A percentile compares a stretch with the other conserved stretches of the same genome.
These are phyloP conservation scores for Termitomyces bulborhizus DNA, from an alignment of 768 basidiomycete genomes.

Conservation along the genomic window DNA sequence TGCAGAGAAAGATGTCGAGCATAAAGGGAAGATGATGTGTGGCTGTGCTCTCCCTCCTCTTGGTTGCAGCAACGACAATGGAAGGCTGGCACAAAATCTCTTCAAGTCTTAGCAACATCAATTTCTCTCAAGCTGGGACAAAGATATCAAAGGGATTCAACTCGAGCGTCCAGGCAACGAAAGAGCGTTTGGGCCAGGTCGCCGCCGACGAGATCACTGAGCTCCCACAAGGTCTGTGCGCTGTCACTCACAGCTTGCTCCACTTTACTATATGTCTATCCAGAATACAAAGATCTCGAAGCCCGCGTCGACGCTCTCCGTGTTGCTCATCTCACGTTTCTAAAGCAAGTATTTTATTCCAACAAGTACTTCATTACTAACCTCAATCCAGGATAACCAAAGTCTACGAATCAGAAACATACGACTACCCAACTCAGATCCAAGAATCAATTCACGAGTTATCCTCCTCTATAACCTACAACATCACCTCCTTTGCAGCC, in stretches of 20 bases:
- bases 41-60: background rate
- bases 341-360: slow-evolving; percentile 51
- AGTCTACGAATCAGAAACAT: slow-evolving; percentile 84
- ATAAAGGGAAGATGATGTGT: background rate
- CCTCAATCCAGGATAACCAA: slow-evolving; percentile 63
- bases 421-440: slow-evolving; percentile 87
- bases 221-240: slow-evolving; percentile 68
- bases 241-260: background rate
- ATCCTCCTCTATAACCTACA: slow-evolving; percentile 62
- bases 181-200: slow-evolving; percentile 84
- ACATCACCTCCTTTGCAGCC: slow-evolving; percentile 79
- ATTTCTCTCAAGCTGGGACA: slow-evolving; percentile 69
- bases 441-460: slow-evolving; percentile 77
- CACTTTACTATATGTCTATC: background rate
- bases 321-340: slow-evolving; percentile 63
- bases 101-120: slow-evolving; percentile 55
- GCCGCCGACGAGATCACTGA: slow-evolving; percentile 93
- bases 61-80: slow-evolving; percentile 31
- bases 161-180: slow-evolving; percentile 80
- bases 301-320: slow-evolving; percentile 89
- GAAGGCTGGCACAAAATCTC: slow-evolving; percentile 66
- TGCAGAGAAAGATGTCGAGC: slow-evolving; percentile 2
- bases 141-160: slow-evolving; percentile 77
- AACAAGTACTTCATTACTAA: background rate
- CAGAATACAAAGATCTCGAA: slow-evolving; percentile 97